Conservation (phyloP, 371 early-diverging fungal genomes). For the Zopfochytrium polystomum region DNA sequence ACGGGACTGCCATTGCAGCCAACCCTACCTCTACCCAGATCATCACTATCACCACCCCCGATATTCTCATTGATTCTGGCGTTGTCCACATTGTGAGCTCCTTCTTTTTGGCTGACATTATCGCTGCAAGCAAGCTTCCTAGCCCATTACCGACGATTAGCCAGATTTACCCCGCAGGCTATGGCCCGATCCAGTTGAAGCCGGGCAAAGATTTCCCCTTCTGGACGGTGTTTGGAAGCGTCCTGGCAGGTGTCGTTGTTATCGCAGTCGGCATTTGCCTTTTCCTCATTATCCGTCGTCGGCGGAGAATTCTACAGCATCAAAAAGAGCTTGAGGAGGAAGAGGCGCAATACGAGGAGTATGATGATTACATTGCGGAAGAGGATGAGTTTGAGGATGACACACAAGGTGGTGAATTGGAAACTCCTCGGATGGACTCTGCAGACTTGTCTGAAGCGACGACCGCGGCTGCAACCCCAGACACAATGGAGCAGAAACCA, state of each 20-base stretch:
- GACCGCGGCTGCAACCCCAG: too few relatives aligned
- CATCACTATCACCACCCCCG: constrained; percentile 19
- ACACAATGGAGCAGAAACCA: too few relatives aligned
- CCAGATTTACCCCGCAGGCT: constrained; percentile 26
- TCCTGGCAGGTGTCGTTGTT: constrained; percentile 16
- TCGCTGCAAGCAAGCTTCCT: neutral
- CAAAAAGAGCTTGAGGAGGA: too few relatives aligned
- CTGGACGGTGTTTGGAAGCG: constrained; percentile 23
- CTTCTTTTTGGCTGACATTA: constrained; percentile 15
- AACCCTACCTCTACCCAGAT: neutral
- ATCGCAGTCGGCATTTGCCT: constrained; percentile 10
- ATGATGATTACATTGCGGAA: too few relatives aligned
- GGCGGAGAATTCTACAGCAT: constrained; percentile 24
- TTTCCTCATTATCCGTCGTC: constrained; percentile 9
- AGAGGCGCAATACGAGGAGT: too few relatives aligned
- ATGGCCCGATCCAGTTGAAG: neutral
- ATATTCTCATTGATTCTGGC: constrained; percentile 29
- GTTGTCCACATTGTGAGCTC: constrained; percentile 33
- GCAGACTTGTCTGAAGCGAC: too few relatives aligned
- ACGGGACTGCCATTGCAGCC: constrained; percentile 1
- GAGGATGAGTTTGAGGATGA: too few relatives aligned
- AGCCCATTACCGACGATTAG: constrained; percentile 9
- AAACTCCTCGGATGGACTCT: too few relatives aligned
- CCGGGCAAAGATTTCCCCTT: constrained; percentile 25
- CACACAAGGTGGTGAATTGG: too few relatives aligned